Evolutionary conservation across 192 early-diverging fungal genomes (phyloP).

Genomic region (Mortierella hygrophila): DNA sequence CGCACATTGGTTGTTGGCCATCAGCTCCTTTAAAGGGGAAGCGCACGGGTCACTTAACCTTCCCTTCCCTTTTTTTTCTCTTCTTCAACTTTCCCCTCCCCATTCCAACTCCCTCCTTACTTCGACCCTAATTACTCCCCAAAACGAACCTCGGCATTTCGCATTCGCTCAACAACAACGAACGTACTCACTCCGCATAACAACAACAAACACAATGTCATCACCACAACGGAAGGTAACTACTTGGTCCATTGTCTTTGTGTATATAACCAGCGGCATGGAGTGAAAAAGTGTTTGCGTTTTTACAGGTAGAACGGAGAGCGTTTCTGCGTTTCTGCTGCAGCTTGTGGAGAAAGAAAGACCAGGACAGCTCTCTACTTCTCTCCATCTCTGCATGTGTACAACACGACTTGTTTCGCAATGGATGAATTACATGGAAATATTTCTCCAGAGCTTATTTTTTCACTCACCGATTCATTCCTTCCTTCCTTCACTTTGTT

Average conservation of each 20-base stretch:
- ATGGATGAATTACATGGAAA: background rate
- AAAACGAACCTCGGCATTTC: background rate
- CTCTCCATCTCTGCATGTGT: background rate
- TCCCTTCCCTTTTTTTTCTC: background rate
- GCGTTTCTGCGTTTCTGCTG: background rate
- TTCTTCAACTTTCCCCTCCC: background rate
- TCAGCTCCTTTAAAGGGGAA: background rate
- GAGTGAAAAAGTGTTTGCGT: too few species aligned
- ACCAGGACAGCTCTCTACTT: background rate
- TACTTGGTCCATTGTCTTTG: background rate
- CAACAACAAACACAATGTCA: conserved; percentile 7
- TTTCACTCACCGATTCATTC: background rate
- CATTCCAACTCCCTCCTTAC: background rate
- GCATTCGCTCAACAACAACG: too few species aligned
- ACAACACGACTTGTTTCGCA: too few species aligned
- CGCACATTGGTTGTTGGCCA: background rate
- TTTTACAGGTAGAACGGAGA: too few species aligned
- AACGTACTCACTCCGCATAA: background rate
- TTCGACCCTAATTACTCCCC: background rate
- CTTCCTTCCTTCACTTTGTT: background rate
- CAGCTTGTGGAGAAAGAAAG: background rate
- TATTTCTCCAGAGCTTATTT: conserved; percentile 3
- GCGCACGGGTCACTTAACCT: background rate
- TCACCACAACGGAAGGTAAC: background rate
- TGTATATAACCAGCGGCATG: background rate